Conservation (phyloP, 2,329 filamentous ascomycete species). For the Fusarium camptoceras region DNA sequence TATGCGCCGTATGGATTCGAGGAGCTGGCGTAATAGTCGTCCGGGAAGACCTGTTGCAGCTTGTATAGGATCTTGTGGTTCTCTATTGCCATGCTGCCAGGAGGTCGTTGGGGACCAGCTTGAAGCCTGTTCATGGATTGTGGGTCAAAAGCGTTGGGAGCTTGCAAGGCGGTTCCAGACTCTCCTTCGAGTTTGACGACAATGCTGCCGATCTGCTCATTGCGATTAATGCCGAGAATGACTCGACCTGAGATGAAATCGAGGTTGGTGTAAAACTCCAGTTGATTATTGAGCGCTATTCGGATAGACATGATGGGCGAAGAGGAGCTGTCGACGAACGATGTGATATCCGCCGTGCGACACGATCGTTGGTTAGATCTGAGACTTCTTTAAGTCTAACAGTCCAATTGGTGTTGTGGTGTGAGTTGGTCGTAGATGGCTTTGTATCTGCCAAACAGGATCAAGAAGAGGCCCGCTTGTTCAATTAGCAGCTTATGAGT, state of each 20-base stretch:
- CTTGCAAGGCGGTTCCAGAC: slow-evolving; percentile 72
- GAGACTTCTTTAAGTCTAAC: slow-evolving; percentile 8
- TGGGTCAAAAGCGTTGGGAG: slow-evolving; percentile 60
- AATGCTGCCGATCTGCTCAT: slow-evolving; percentile 78
- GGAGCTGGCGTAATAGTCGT: slow-evolving; percentile 58
- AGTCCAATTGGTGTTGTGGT: slow-evolving; percentile 28
- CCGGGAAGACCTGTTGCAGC: slow-evolving; percentile 78
- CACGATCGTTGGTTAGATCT: slow-evolving; percentile 19
- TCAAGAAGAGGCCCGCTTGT: background rate
- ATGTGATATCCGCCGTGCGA: slow-evolving; percentile 12
- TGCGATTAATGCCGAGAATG: slow-evolving; percentile 67
- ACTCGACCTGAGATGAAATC: slow-evolving; percentile 76
- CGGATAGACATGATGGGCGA: slow-evolving; percentile 70
- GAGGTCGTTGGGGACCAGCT: slow-evolving; percentile 49
- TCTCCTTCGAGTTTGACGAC: slow-evolving; percentile 88
- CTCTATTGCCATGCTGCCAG: slow-evolving; percentile 63
- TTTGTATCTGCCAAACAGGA: background rate
- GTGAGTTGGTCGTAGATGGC: slow-evolving; percentile 17
- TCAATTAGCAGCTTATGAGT: background rate
- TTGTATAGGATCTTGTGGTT: slow-evolving; percentile 82
- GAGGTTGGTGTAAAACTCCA: slow-evolving; percentile 83
- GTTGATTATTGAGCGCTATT: slow-evolving; percentile 73
- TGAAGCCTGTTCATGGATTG: slow-evolving; percentile 52
- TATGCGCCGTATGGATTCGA: slow-evolving; percentile 61
- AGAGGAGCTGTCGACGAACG: background rate